phyloP scores from a whole-genome alignment of 1,284 basidiomycete species.

The Sphagnurus paluster region DNA sequence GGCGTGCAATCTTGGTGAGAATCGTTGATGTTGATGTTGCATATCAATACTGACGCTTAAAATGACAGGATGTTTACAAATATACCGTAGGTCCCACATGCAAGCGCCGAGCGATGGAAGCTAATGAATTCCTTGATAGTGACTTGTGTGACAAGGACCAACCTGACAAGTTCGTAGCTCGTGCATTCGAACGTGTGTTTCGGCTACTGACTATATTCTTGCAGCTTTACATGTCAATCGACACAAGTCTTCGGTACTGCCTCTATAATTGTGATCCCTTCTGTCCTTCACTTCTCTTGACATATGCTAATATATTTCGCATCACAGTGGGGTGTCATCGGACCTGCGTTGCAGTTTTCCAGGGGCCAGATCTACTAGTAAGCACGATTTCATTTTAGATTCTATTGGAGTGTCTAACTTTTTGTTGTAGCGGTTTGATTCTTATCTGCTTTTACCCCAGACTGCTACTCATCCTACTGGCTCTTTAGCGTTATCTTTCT shows the following conservation, averaged over 20 bases:
- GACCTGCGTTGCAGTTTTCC: constrained; percentile 46
- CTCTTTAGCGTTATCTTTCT: constrained; percentile 39
- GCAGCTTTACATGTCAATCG: constrained; percentile 36
- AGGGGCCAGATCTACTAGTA: constrained; percentile 43
- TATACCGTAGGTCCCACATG: constrained; percentile 35
- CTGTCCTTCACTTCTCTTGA: neutral
- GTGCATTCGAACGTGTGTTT: neutral
- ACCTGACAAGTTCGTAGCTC: constrained; percentile 32
- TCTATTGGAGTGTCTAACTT: too few species aligned
- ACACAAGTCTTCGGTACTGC: constrained; percentile 42
- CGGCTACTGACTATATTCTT: constrained; percentile 1
- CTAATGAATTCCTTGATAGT: constrained; percentile 17
- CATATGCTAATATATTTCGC: constrained; percentile 1
- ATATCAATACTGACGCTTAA: neutral
- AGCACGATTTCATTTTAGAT: too few species aligned
- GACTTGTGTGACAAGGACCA: constrained; percentile 47
- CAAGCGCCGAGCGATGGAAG: neutral
- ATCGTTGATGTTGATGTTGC: neutral
- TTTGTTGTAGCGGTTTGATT: constrained; percentile 25
- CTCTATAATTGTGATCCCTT: constrained; percentile 37
- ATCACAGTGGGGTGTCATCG: constrained; percentile 48
- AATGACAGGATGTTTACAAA: constrained; percentile 50
- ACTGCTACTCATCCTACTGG: constrained; percentile 15
- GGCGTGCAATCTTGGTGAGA: constrained; percentile 56
- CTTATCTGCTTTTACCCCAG: neutral